Percentiles rank a stretch among this genome's conserved stretches.
Evolutionary conservation across 78 protist species (phyloP).

Genomic region (Capsaspora owczarzaki): DNA sequence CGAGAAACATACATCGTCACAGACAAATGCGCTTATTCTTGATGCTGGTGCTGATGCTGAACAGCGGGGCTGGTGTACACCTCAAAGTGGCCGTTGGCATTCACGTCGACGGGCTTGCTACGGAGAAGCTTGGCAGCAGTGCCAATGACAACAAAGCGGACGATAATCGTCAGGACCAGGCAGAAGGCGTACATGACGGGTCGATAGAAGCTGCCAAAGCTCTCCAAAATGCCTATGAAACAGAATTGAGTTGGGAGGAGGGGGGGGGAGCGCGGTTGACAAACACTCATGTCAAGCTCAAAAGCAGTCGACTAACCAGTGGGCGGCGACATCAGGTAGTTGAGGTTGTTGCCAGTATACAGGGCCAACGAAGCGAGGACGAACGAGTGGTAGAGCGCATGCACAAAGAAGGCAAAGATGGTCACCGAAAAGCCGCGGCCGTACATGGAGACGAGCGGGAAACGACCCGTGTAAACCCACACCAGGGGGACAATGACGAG

Average conservation of each 20-base stretch:
- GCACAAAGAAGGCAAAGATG: not conserved
- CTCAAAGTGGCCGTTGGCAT: no score
- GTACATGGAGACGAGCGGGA: no score
- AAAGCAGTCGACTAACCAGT: not conserved
- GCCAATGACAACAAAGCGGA: not conserved
- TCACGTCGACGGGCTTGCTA: no score
- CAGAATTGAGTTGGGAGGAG: no score
- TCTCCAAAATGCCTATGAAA: not conserved
- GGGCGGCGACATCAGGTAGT: constrained; percentile 5
- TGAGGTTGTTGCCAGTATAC: not conserved
- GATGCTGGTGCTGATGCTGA: no score
- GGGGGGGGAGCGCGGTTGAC: no score
- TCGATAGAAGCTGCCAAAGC: not conserved
- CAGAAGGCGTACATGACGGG: constrained; percentile 1
- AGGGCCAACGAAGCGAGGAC: not conserved
- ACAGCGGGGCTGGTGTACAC: no score
- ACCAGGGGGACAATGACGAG: not conserved
- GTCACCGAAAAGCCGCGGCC: no score
- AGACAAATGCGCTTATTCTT: no score
- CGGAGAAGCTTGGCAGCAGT: no score
- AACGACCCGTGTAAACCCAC: not conserved
- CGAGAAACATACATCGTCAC: no score
- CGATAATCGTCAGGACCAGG: not conserved
- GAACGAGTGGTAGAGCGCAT: not conserved
- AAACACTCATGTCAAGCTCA: no score